Base-by-base conservation (phyloP, 768 basidiomycete species). In the Leucocoprinus sp. region DNA sequence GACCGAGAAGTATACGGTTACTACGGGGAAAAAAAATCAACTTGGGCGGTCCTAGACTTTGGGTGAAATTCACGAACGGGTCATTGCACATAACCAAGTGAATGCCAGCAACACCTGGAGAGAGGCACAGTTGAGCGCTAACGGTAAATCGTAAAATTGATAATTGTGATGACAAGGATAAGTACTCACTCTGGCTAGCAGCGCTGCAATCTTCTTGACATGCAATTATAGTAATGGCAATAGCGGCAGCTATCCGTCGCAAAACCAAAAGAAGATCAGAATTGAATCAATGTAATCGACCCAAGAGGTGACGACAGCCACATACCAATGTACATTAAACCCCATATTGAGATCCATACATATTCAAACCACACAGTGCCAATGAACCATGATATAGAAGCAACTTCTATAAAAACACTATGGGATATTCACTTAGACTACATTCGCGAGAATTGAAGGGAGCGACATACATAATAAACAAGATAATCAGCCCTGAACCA, bases 321-420 rank as follows among this genome's bases (percentile, higher is more conserved):
- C 73, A 28, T 56, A 88, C 85, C 71, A 4, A 87, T 64, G 51
- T 82, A 65, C 62, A 85, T 60, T 9, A 72, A 33, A 57, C 75
- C 80, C 53, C 80, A 78, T 4, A 79, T 14, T 1, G 65, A 63
- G 27, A 79, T 62, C 84, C 83, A 87, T 18, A 60, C 37, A 52
- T 72, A 74, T 57, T 88, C 85, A 51, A 86, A 82, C 80, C 81
- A 84, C 12, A 86, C 76, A n/a, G 69, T 72, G 18, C 72, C 71
- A 17, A 77, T 69, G 35, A 82, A 57, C 5, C 74, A 60, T 57
- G 73, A 63, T 49, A 63, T 68, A 15, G 70, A 68, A 18, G 74
- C 54, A 27, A 85, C 59, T 59, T 86, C 83, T 29, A 76, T 58
- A 50, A 82, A 80, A 71, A 78, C 36, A 74, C 70, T 56, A 75